Evolutionary conservation across 2,329 filamentous ascomycete genomes (phyloP).

Genomic region (Rhynchosporium secalis): DNA sequence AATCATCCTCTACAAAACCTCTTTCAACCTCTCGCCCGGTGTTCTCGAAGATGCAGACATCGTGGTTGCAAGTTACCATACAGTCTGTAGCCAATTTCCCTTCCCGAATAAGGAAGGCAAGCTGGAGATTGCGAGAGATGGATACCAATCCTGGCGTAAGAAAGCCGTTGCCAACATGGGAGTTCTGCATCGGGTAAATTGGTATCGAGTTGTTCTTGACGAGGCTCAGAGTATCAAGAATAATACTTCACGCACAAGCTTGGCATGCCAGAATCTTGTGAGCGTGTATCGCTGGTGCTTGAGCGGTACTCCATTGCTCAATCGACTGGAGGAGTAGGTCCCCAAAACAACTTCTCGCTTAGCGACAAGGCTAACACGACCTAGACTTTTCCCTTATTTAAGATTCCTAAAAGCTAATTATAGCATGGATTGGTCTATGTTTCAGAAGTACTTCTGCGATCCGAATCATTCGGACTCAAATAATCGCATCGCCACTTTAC

Average conservation of each 20-base stretch:
- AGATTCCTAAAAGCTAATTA: slow-evolving; percentile 38
- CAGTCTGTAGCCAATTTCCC: slow-evolving; percentile 65
- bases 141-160: slow-evolving; percentile 40
- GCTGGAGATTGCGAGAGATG: slow-evolving; percentile 65
- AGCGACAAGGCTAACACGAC: background rate
- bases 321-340: slow-evolving; percentile 37
- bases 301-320: slow-evolving; percentile 38
- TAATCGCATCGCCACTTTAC: slow-evolving; percentile 30
- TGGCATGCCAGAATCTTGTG: slow-evolving; percentile 45
- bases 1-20: slow-evolving; percentile 32
- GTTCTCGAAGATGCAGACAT: slow-evolving; percentile 34
- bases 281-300: slow-evolving; percentile 39
- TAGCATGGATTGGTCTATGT: slow-evolving; percentile 33
- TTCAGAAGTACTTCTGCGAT: slow-evolving; percentile 38
- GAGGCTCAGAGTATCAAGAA: slow-evolving; percentile 60
- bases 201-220: slow-evolving; percentile 53
- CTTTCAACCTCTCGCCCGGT: background rate
- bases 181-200: slow-evolving; percentile 44
- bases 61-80: slow-evolving; percentile 35
- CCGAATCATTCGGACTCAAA: slow-evolving; percentile 27
- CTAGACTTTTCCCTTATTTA: slow-evolving; percentile 38
- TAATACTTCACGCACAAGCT: slow-evolving; percentile 41
- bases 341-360: background rate
- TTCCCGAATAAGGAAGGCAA: slow-evolving; percentile 91
- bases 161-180: slow-evolving; percentile 41